Base-by-base conservation (phyloP, 371 early-diverging fungal species). In the Mucor velutinosus region DNA sequence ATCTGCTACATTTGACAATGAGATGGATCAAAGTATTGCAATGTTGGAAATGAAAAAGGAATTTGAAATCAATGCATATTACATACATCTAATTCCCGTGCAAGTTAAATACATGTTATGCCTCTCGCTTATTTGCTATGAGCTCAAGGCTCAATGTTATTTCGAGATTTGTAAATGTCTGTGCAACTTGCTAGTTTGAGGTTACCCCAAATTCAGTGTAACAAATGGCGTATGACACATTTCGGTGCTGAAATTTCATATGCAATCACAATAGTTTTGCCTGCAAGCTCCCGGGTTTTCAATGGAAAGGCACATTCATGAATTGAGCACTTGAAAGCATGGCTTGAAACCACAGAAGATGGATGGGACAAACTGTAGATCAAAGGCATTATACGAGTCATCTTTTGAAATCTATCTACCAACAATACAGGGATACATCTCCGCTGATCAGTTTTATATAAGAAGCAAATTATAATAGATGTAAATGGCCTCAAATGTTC, bases 381-480 rank as follows among this genome's bases (percentile, higher is more conserved):
- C 41, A 41, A 15, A 17, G 15, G 17, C 14, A 41, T 17, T 17
- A 5, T 17, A 4, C 6, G 0, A 15, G 15, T 41, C 0, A 5
- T 1, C 41, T 41, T 35, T 41, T 27, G 27, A 53, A 27, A 23
- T 53, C 4, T 25, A 15, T 25, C 1, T 35, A 15, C 12, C 27
- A 23, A 53, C 29, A 53, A 53, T 53, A 14, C 25, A 53, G 27
- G 53, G 27, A 53, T 53, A 53, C 57, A 57, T 57, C 57, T 57
- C 57, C 57, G 57, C 57, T 32, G 33, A 19, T n/a, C 33, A 57
- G 11, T n/a, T 57, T 29, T 57, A 57, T 57, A 57, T 57, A 57
- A 32, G 19, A 14, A 57, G 57, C n/a, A 57, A 57, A 57, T 57
- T 32, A 57, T 57, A 57, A 57, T 57, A 57, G 19, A 57, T 57